Percentiles rank a stretch among this genome's conserved stretches.
Evolutionary conservation across 2,329 filamentous ascomycete species (phyloP).

Genomic region (Albophoma yamanashiensis): DNA sequence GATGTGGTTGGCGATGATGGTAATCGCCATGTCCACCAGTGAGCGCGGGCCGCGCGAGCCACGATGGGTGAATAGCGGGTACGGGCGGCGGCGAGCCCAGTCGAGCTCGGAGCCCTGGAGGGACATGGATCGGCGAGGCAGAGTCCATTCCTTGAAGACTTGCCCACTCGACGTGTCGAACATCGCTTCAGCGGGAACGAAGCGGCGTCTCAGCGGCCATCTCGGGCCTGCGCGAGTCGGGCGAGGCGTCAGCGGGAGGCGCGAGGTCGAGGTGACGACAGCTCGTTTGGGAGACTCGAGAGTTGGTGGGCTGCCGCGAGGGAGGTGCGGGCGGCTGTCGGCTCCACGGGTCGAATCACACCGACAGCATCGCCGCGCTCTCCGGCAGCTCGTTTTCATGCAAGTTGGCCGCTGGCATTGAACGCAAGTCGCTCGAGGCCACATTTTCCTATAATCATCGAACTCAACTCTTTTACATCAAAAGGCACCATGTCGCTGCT

Average conservation of each 20-base stretch:
- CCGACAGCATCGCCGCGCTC: background rate
- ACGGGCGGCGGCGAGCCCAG: conserved; percentile 23
- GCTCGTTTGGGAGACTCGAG: background rate
- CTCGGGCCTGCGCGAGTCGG: background rate
- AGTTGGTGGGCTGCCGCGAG: background rate
- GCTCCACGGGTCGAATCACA: background rate
- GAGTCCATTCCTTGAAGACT: conserved; percentile 25
- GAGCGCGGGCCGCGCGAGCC: conserved; percentile 22
- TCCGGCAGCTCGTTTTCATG: background rate
- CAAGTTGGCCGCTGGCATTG: background rate
- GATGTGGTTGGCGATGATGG: conserved; percentile 25
- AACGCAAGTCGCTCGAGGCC: background rate
- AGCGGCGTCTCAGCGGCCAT: background rate
- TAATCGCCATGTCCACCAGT: conserved; percentile 27
- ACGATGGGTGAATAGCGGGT: conserved; percentile 14
- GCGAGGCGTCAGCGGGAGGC: background rate
- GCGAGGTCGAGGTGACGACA: background rate
- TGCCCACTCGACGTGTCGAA: conserved; percentile 23
- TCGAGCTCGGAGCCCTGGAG: conserved; percentile 14
- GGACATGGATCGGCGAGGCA: conserved; percentile 15
- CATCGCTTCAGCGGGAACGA: conserved; percentile 11
- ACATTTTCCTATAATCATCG: too few relatives aligned
- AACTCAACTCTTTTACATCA: too few relatives aligned
- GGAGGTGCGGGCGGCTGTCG: background rate
- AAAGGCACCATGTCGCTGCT: too few relatives aligned